Base-by-base conservation (phyloP, 2,329 filamentous ascomycete species). In the Neurospora sp. region DNA sequence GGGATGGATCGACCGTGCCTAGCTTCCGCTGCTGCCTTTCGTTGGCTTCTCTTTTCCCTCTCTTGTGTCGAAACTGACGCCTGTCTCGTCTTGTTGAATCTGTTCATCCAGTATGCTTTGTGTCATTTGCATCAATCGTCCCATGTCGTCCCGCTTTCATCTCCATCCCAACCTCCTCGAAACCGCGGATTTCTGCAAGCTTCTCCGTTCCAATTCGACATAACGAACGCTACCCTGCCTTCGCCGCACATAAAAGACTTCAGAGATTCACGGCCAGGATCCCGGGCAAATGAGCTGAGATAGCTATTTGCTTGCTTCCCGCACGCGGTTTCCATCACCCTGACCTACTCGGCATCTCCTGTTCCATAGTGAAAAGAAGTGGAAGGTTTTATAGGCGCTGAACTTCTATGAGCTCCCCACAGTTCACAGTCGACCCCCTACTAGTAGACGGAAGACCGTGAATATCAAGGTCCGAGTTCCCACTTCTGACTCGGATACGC, bases 1-100 rank as follows among this genome's bases (percentile, higher is more conserved):
- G 71, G 69, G 68, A 71, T 70, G 52, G 52, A 62, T 62, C 52
- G 28, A 62, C 52, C 52, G 28, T 62, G 28, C 23, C 52, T 62
- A 62, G 52, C 28, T 36, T 17, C 15, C 17, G 12, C n/a, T 62
- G 52, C 52, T 62, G 28, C 52, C 28, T 62, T 36, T 62, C 52
- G 52, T 33, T 62, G 52, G 52, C 52, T 62, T 62, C 52, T 33
- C 6, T 62, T 62, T 62, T 62, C 28, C 52, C 52, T 36, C 8
- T 62, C 52, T 62, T 36, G 23, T 33, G 28, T 62, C 28, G 4
- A 8, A 33, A 62, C 52, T 36, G 52, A 62, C 52, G 52, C 52
- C 52, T 62, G 28, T 62, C 52, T 62, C 28, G 15, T 62, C 52
- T 36, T 62, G 52, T 36, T 62, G 52, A 62, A 33, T 15, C 52